Evolutionary conservation across 495 filamentous ascomycete genomes (phyloP).

Genomic region (Xylaria palmicola): DNA sequence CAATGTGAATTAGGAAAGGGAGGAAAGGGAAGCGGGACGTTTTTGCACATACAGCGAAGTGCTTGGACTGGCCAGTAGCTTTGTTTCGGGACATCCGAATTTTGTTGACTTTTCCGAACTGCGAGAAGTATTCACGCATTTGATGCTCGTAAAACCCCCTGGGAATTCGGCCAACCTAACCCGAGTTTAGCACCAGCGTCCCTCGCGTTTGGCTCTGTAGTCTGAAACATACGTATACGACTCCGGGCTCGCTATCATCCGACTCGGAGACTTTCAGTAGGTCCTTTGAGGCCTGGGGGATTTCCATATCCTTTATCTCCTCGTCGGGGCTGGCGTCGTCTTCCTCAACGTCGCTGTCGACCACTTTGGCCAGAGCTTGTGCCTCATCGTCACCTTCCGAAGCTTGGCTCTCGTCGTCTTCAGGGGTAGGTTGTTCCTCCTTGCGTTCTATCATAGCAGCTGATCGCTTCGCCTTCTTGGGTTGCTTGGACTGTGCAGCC

Average conservation of each 20-base stretch:
- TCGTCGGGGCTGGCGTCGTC: conserved; percentile 52
- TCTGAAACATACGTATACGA: conserved; percentile 64
- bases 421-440: conserved; percentile 27
- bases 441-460: conserved; percentile 14
- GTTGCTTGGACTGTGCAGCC: conserved; percentile 22
- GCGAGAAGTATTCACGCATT: conserved; percentile 91
- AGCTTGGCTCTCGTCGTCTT: conserved; percentile 41
- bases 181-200: conserved; percentile 22
- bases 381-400: conserved; percentile 41
- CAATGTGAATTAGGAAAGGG: not conserved
- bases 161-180: conserved; percentile 16
- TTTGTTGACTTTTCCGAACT: conserved; percentile 81
- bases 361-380: conserved; percentile 66
- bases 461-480: conserved; percentile 20
- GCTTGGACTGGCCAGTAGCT: conserved; percentile 81
- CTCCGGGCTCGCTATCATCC: conserved; percentile 60
- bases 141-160: conserved; percentile 92
- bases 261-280: conserved; percentile 51
- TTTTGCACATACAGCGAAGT: conserved; percentile 60
- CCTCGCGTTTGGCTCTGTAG: not conserved
- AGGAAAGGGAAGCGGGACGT: not conserved
- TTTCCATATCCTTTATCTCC: conserved; percentile 44
- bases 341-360: conserved; percentile 77
- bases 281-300: conserved; percentile 61
- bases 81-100: conserved; percentile 86